A percentile compares a stretch with the other conserved stretches of the same genome.
Evolutionary conservation across 78 protist species (phyloP).

Genomic region (Dictyostelium firmibasis): DNA sequence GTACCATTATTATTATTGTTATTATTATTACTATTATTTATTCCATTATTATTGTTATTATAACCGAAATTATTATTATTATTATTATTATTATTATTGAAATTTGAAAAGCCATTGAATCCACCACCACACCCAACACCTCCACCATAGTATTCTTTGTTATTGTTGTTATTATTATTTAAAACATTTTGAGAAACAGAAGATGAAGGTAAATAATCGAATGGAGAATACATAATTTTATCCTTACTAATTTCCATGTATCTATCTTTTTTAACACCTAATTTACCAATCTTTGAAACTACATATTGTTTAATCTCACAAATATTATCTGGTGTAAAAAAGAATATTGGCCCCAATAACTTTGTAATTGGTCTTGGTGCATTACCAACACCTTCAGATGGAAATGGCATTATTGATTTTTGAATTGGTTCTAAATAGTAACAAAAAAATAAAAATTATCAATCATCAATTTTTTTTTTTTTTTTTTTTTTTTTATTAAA

Average conservation of each 20-base stretch:
- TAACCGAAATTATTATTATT: neutral
- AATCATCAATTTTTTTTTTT: neutral
- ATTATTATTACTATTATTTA: neutral
- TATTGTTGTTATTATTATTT: neutral
- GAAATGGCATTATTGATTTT: slow-evolving; percentile 33
- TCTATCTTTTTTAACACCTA: slow-evolving; percentile 46
- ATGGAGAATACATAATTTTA: slow-evolving; percentile 22
- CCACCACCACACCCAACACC: neutral
- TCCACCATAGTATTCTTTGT: neutral
- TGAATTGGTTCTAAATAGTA: slow-evolving; percentile 12
- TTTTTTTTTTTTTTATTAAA: neutral
- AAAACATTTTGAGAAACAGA: neutral
- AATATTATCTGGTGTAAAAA: slow-evolving; percentile 71
- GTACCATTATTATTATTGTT: neutral
- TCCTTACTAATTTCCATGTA: slow-evolving; percentile 63
- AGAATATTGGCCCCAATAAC: slow-evolving; percentile 53
- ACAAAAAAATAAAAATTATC: neutral
- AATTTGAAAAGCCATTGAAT: neutral
- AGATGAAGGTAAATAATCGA: neutral
- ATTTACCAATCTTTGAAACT: slow-evolving; percentile 37
- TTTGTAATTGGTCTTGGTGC: slow-evolving; percentile 76
- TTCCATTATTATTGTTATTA: neutral
- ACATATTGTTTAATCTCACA: slow-evolving; percentile 64
- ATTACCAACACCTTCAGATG: slow-evolving; percentile 58
- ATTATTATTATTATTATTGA: neutral